These are phyloP conservation scores for Gnomoniopsis sp. DNA, from an alignment of 2,329 filamentous ascomycete species.

Conservation along the genomic window DNA sequence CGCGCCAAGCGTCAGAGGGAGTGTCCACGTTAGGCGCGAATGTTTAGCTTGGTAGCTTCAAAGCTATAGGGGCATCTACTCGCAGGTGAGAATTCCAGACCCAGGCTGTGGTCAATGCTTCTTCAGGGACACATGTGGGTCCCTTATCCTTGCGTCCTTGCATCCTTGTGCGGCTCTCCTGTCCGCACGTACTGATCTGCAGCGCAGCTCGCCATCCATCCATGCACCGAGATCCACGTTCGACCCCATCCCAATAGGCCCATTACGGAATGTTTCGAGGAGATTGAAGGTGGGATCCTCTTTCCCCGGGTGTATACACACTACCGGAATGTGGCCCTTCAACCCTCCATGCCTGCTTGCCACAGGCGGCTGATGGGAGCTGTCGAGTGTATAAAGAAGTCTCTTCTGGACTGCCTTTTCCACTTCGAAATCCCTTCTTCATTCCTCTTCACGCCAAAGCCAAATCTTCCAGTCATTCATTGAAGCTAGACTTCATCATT, in stretches of 20 bases:
- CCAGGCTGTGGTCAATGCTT: no score
- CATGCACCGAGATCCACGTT: conserved; percentile 4
- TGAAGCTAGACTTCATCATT: conserved; percentile 18
- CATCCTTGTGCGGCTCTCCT: background rate
- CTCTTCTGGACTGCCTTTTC: background rate
- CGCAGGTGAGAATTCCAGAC: no score
- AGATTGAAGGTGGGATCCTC: conserved; percentile 8
- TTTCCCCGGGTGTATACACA: background rate
- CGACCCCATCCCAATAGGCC: conserved; percentile 2
- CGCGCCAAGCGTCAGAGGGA: no score
- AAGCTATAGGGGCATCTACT: no score
- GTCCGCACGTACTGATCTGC: no score
- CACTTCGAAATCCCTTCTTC: background rate
- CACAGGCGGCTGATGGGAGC: background rate
- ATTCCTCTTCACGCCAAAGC: conserved; percentile 12
- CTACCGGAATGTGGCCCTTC: background rate
- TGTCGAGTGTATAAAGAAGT: conserved; percentile 8
- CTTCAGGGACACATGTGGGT: no score
- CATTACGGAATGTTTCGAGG: conserved; percentile 15
- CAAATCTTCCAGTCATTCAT: conserved; percentile 17
- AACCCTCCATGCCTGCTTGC: background rate
- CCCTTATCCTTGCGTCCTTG: no score
- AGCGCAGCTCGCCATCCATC: background rate
- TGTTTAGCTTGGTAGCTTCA: no score
- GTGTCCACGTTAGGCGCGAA: no score